A percentile compares a stretch with the other conserved stretches of the same genome.
phyloP scores from a whole-genome alignment of 129 eudicot genomes.

The Silybum marianum region DNA sequence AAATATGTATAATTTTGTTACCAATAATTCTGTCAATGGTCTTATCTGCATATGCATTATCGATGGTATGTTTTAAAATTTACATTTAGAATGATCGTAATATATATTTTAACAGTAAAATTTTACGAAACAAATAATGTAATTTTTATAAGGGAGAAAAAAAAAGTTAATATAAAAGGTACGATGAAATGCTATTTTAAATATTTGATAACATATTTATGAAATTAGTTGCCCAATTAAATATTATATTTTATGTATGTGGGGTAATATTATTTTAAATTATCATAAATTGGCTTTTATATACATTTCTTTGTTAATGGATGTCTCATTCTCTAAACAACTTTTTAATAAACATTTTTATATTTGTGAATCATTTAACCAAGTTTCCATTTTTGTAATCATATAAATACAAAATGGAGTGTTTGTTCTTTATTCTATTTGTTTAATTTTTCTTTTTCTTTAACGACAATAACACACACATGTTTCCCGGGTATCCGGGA shows the following conservation, averaged over 20 bases:
- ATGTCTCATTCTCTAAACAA: constrained; percentile 20
- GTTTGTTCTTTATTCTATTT: constrained; percentile 12
- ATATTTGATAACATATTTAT: neutral
- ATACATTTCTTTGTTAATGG: constrained; percentile 18
- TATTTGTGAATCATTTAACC: neutral
- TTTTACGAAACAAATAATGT: neutral
- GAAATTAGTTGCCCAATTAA: neutral
- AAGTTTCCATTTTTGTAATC: constrained; percentile 6
- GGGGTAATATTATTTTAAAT: neutral
- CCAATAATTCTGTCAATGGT: too few species aligned
- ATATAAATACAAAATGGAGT: constrained; percentile 10
- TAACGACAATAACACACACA: too few species aligned
- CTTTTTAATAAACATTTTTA: neutral
- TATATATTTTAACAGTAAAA: too few species aligned
- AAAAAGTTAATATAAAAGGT: neutral
- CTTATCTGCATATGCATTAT: neutral
- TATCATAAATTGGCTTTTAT: constrained; percentile 13
- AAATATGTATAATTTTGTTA: too few species aligned
- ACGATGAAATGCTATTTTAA: neutral
- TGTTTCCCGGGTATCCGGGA: too few species aligned
- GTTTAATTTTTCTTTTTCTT: constrained; percentile 6
- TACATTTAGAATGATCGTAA: too few species aligned
- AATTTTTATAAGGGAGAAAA: neutral
- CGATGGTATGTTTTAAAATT: too few species aligned
- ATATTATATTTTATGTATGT: neutral